Conservation (phyloP, 805 yeast species). For the Isabelozyma pseudorhagii region DNA sequence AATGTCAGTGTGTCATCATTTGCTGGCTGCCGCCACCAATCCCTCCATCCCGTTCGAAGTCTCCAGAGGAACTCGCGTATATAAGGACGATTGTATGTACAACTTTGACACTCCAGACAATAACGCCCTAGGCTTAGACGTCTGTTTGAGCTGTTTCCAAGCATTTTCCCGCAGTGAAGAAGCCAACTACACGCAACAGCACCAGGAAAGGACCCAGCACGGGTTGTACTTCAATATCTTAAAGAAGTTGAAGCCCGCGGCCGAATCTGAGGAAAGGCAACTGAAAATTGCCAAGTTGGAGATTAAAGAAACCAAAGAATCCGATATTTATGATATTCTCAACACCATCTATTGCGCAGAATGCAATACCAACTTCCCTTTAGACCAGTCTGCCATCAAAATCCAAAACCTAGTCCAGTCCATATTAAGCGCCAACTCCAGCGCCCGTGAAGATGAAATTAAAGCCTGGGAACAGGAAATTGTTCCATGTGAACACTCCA, state of each 20-base stretch:
- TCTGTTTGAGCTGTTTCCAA: slow-evolving; percentile 72
- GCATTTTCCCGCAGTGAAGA: slow-evolving; percentile 52
- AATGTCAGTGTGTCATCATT: background rate
- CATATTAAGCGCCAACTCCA: slow-evolving; percentile 57
- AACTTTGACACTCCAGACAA: slow-evolving; percentile 69
- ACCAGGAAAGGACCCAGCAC: slow-evolving; percentile 52
- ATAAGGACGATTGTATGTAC: slow-evolving; percentile 88
- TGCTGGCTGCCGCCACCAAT: background rate
- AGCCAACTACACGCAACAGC: slow-evolving; percentile 54
- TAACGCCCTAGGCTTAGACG: slow-evolving; percentile 56
- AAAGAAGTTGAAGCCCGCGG: slow-evolving; percentile 47
- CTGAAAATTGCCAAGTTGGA: slow-evolving; percentile 64
- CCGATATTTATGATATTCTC: slow-evolving; percentile 53
- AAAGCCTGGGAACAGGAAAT: slow-evolving; percentile 92
- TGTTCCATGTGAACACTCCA: slow-evolving; percentile 73
- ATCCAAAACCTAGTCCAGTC: slow-evolving; percentile 34
- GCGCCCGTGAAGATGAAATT: slow-evolving; percentile 61
- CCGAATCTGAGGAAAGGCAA: slow-evolving; percentile 22
- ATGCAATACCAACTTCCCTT: slow-evolving; percentile 19
- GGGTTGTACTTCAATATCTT: slow-evolving; percentile 55
- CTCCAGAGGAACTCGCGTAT: slow-evolving; percentile 38
- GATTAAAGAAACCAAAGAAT: slow-evolving; percentile 59
- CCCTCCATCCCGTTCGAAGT: background rate
- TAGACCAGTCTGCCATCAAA: slow-evolving; percentile 17
- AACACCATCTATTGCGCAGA: slow-evolving; percentile 40